Percentiles rank a stretch among this genome's conserved stretches.
Conservation (phyloP, 495 filamentous ascomycete species). For the Cenococcum geophilum region DNA sequence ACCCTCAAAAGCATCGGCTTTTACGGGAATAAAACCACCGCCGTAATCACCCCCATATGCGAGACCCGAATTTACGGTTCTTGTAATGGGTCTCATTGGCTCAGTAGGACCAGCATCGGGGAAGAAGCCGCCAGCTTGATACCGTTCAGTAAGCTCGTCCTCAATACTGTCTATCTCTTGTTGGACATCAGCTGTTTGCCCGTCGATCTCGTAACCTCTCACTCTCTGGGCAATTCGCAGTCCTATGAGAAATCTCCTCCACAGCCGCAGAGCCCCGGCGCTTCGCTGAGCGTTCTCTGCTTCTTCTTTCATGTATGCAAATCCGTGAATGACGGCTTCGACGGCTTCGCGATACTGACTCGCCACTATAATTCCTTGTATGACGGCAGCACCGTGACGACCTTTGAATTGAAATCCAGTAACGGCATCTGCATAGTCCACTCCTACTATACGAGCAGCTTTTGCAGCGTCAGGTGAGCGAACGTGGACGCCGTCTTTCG, state of each 20-base stretch:
- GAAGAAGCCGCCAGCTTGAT: constrained; percentile 32
- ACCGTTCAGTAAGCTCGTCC: constrained; percentile 18
- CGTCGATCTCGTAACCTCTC: constrained; percentile 54
- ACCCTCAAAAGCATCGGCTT: background rate
- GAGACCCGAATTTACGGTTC: background rate
- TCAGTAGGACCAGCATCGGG: constrained; percentile 23
- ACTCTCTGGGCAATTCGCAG: constrained; percentile 75
- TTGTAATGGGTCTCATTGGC: constrained; percentile 13
- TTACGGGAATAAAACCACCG: background rate
- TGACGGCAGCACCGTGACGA: constrained; percentile 70
- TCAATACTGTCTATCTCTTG: constrained; percentile 26
- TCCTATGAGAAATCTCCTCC: constrained; percentile 69
- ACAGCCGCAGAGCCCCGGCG: constrained; percentile 57
- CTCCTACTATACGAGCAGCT: constrained; percentile 68
- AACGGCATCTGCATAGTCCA: constrained; percentile 85
- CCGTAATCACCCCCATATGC: background rate
- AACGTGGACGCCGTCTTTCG: constrained; percentile 70
- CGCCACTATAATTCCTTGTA: constrained; percentile 71
- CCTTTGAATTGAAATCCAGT: constrained; percentile 85
- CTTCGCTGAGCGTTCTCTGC: constrained; percentile 52
- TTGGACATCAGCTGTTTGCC: constrained; percentile 34
- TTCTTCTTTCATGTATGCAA: constrained; percentile 56
- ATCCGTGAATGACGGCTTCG: constrained; percentile 55
- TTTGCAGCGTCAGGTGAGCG: constrained; percentile 57
- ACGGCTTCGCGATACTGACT: constrained; percentile 64